Percentiles rank a stretch among this genome's conserved stretches.
Evolutionary conservation across 1,139 yeast species (phyloP).

Genomic region (Geotrichum bryndzae): DNA sequence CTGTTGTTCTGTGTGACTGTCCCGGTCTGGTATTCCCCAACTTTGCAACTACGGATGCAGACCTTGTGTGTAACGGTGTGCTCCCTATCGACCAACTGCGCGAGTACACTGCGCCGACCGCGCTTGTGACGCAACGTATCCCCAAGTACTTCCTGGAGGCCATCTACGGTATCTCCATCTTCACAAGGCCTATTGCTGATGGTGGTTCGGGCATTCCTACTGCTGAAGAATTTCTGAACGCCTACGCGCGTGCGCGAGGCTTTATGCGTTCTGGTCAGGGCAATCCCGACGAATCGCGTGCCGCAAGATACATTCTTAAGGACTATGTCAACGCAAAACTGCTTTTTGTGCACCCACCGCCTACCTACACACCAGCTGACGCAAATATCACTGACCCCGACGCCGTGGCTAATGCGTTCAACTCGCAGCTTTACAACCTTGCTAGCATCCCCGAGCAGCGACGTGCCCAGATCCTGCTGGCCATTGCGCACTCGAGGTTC

Average conservation of each 20-base stretch:
- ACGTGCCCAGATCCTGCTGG: conserved; percentile 59
- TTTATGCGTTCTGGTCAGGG: conserved; percentile 93
- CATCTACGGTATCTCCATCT: conserved; percentile 85
- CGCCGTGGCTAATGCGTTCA: conserved; percentile 54
- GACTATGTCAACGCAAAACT: conserved; percentile 93
- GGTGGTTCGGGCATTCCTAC: conserved; percentile 89
- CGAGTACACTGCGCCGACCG: conserved; percentile 87
- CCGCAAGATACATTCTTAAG: conserved; percentile 85
- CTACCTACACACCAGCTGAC: conserved; percentile 36
- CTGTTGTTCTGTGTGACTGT: conserved; percentile 90
- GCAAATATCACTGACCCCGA: conserved; percentile 35
- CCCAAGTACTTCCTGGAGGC: conserved; percentile 90
- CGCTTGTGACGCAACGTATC: conserved; percentile 77
- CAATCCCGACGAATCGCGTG: conserved; percentile 93
- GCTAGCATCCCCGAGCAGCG: conserved; percentile 58
- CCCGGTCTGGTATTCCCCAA: conserved; percentile 99
- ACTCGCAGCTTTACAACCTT: conserved; percentile 63
- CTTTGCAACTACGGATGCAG: conserved; percentile 94
- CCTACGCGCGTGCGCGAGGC: conserved; percentile 96
- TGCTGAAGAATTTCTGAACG: conserved; percentile 79
- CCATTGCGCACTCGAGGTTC: conserved; percentile 30
- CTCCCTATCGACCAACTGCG: conserved; percentile 95
- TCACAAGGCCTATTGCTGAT: conserved; percentile 65
- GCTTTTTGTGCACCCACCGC: conserved; percentile 84
- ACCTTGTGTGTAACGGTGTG: conserved; percentile 95